A percentile compares a stretch with the other conserved stretches of the same genome.
phyloP scores from a whole-genome alignment of 2,329 filamentous ascomycete genomes.

The Sclerotinia minor region DNA sequence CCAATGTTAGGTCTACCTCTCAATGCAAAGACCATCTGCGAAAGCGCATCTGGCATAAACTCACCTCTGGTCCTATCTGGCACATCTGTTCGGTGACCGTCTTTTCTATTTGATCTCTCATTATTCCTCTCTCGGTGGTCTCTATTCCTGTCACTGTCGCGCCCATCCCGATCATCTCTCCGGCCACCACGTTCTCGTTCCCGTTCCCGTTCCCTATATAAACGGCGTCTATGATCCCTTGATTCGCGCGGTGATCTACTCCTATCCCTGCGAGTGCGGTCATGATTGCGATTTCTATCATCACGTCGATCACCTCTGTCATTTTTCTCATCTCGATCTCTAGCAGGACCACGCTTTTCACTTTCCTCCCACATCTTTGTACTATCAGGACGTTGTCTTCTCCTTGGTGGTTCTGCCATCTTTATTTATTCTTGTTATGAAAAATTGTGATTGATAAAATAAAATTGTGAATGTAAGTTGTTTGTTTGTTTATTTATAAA shows the following conservation, averaged over 20 bases:
- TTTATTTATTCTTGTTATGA: background rate
- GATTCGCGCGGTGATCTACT: slow-evolving; percentile 38
- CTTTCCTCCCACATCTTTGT: slow-evolving; percentile 62
- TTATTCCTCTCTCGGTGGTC: slow-evolving; percentile 28
- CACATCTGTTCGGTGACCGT: slow-evolving; percentile 11
- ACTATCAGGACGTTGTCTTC: slow-evolving; percentile 55
- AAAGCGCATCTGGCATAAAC: slow-evolving; percentile 11
- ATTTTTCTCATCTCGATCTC: slow-evolving; percentile 46
- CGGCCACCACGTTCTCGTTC: slow-evolving; percentile 42
- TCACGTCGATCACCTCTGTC: slow-evolving; percentile 42
- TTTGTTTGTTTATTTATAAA: background rate
- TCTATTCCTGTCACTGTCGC: slow-evolving; percentile 32
- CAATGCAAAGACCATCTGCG: slow-evolving; percentile 23
- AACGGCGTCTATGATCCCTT: slow-evolving; percentile 30
- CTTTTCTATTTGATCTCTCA: slow-evolving; percentile 31
- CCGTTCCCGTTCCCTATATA: slow-evolving; percentile 44
- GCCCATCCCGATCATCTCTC: slow-evolving; percentile 34
- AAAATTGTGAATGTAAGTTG: background rate
- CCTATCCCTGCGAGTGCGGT: slow-evolving; percentile 43
- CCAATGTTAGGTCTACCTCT: slow-evolving; percentile 25
- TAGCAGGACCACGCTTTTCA: slow-evolving; percentile 35
- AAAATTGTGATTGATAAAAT: background rate
- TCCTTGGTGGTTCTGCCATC: slow-evolving; percentile 56
- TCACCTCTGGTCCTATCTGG: slow-evolving; percentile 25
- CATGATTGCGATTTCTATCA: slow-evolving; percentile 39